Base-by-base conservation (phyloP, 345 rosid genomes). In the Camelina sativa region DNA sequence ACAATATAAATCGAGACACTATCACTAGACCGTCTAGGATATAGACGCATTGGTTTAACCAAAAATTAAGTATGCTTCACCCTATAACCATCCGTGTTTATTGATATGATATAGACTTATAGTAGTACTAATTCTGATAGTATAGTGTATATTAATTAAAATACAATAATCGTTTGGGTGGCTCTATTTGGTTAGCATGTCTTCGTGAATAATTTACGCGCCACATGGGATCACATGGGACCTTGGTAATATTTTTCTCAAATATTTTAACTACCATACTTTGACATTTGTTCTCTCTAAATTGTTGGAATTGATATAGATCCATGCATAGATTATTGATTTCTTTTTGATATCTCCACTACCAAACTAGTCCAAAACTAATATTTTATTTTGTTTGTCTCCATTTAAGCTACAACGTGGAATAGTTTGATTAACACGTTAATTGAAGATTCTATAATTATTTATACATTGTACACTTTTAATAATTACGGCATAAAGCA, bases 201-300 rank as follows among this genome's bases (percentile, higher is more conserved):
- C 38, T 61, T 53, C 12, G 51, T 32, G 56, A 61, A 76, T 44
- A 52, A 52, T 52, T 68, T 68, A 43, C 8, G 8, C 64, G 8
- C 64, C 65, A 56, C 77, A 73, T 65, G 77, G 38, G 25, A 4
- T 32, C 79, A 69, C 79, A 75, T 67, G 79, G 62, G 37, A 34
- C 8, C 8, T 28, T 28, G 5, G 30, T 28, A 28, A 28, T 28
- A 28, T 28, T 28, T 28, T 28, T 28, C 5, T 28, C 0, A 28
- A 52, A 32, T 75, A 68, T 20, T 68, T 75, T 60, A 52, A 51
- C 6, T 16, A 53, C 20, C 30, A 41, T 51, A 52, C 15, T 67
- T 44, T 75, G 53, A 66, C 73, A 3, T 19, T 48, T 65, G 50
- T 74, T 65, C 2, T 19, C 38, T 65, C 37, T 0, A 4, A 20